A percentile compares a stretch with the other conserved stretches of the same genome.
Evolutionary conservation across 345 rosid species (phyloP).

Genomic region (Salix purpurea): DNA sequence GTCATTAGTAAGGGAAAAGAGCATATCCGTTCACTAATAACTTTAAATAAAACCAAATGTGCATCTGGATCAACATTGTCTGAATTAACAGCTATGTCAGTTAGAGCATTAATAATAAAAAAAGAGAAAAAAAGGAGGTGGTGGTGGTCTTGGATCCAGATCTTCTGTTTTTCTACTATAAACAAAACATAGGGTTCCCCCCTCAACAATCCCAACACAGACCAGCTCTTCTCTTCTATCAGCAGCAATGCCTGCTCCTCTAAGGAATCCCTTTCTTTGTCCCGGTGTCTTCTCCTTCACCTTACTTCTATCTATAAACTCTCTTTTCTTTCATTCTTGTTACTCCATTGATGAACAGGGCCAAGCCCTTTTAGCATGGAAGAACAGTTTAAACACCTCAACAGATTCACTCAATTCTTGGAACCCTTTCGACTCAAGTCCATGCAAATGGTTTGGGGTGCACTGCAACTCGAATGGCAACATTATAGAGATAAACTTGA

Average conservation of each 20-base stretch:
- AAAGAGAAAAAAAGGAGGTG: constrained; percentile 14
- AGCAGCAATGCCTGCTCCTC: constrained; percentile 62
- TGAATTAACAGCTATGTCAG: constrained; percentile 19
- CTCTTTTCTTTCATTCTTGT: constrained; percentile 44
- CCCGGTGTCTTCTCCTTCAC: constrained; percentile 36
- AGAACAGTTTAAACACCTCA: constrained; percentile 53
- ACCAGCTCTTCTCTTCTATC: constrained; percentile 32
- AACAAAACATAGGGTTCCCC: constrained; percentile 80
- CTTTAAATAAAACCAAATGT: constrained; percentile 14
- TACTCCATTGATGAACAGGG: constrained; percentile 63
- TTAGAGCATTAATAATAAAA: constrained; percentile 12
- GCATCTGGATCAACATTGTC: constrained; percentile 29
- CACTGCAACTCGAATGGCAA: constrained; percentile 57
- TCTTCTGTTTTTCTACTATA: constrained; percentile 61
- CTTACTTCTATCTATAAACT: constrained; percentile 38
- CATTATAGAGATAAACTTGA: constrained; percentile 53
- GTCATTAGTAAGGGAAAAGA: neutral
- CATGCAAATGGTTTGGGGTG: constrained; percentile 82
- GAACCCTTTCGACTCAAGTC: constrained; percentile 44
- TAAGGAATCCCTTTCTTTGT: constrained; percentile 40
- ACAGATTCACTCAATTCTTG: constrained; percentile 49
- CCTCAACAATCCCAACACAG: constrained; percentile 44
- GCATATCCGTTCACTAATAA: neutral
- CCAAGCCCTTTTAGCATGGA: constrained; percentile 77
- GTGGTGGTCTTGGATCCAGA: constrained; percentile 58